Evolutionary conservation across 2,329 filamentous ascomycete genomes (phyloP), one percentile per base, ranked within the genome.

Genomic region (Clarireedia monteithiana): DNA sequence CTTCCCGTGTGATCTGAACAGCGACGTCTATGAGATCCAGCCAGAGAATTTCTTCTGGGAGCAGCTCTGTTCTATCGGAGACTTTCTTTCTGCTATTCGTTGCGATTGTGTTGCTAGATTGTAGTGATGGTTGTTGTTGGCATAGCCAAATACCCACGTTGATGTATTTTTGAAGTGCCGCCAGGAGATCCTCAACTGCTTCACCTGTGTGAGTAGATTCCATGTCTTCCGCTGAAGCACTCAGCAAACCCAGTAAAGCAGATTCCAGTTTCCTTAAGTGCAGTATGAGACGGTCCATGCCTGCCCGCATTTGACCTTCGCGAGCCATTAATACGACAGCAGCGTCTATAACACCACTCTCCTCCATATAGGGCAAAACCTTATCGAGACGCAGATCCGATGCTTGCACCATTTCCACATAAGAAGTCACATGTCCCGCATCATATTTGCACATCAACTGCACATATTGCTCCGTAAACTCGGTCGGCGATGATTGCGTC

Each of bases 61-160:
- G 76, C 10, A 86, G 73, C 42, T 76, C 74, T 23, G 50, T 55
- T 2, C 69, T 70, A 1, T 70, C 63, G 5, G 70, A 64, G 3
- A 70, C 65, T 55, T 80, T 78, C 58, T 71, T 81, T 70, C 71
- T 81, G 74, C 61, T 83, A 75, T 20, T 72, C 70, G 61, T 70
- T 75, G 53, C 68, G 64, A 58, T 73, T 72, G 48, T 3, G 55
- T 58, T 58, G 23, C 53, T 59, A 49, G 69, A 68, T 5, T 75
- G 71, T 0, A 79, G 80, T 65, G 86, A 88, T 49, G 83, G 89
- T 68, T 96, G 90, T 1, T 86, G 84, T 71, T 95, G 89, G 64
- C 94, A 97, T 12, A 99, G 76, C 94, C 94, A 99, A 50, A 95
- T 92, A 14, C 95, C 94, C 1, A 99, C 89, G 61, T 91, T 86